Evolutionary conservation across 345 rosid genomes (phyloP).

Genomic region (Euphorbia tirucalli): DNA sequence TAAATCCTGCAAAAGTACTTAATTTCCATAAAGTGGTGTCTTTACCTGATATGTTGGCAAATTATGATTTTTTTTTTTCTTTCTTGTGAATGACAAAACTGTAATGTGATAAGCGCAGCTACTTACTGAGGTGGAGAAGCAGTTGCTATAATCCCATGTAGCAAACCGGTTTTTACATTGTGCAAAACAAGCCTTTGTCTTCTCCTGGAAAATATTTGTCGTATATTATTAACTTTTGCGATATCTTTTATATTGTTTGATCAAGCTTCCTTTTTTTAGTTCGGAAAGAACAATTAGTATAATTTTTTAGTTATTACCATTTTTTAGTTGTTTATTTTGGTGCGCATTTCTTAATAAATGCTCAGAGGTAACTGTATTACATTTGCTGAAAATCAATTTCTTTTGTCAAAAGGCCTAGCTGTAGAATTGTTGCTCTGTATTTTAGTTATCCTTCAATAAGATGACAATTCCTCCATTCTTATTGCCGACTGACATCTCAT

Average conservation of each 20-base stretch:
- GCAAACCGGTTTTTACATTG: no score
- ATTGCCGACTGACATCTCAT: conserved; percentile 1
- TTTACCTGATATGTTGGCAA: background rate
- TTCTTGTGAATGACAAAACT: background rate
- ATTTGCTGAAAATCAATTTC: background rate
- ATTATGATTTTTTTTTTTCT: background rate
- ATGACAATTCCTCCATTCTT: background rate
- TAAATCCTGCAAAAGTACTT: background rate
- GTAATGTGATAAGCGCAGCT: background rate
- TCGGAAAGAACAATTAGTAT: background rate
- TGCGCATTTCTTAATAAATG: background rate
- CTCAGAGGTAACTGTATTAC: background rate
- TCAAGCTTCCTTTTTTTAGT: background rate
- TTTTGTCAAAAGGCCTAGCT: background rate
- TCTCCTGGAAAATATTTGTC: background rate
- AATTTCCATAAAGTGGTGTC: background rate
- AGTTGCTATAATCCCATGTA: background rate
- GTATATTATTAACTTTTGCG: background rate
- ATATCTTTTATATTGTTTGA: background rate
- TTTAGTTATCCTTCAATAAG: background rate
- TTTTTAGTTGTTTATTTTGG: background rate
- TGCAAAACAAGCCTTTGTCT: background rate
- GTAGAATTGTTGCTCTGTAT: background rate
- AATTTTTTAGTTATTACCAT: background rate
- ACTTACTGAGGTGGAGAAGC: background rate